phyloP scores from a whole-genome alignment of 148 eudicot species.

The Diospyros kaki region DNA sequence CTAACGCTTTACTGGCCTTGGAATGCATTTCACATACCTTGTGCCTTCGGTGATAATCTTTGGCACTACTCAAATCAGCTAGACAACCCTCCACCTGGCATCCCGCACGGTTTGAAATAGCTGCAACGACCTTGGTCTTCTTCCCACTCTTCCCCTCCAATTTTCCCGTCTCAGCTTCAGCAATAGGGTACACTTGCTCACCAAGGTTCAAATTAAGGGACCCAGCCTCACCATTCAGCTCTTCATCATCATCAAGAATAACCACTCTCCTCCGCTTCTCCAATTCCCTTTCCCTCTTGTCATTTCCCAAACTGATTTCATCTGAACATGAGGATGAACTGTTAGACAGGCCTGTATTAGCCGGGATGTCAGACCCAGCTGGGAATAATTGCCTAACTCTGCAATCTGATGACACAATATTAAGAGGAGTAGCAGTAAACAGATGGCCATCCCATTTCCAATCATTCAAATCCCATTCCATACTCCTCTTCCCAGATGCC shows the following conservation, averaged over 20 bases:
- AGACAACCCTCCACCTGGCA: conserved; percentile 90
- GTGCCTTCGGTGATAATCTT: conserved; percentile 88
- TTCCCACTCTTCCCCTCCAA: conserved; percentile 56
- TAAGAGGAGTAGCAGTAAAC: conserved; percentile 54
- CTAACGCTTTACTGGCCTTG: conserved; percentile 65
- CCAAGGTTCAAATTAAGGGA: conserved; percentile 76
- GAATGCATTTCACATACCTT: conserved; percentile 90
- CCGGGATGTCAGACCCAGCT: conserved; percentile 32
- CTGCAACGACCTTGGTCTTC: conserved; percentile 54
- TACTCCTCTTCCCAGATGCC: conserved; percentile 53
- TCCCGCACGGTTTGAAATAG: conserved; percentile 41
- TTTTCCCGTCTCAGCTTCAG: conserved; percentile 38
- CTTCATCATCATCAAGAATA: conserved; percentile 43
- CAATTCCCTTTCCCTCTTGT: conserved; percentile 42
- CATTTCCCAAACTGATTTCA: conserved; percentile 28
- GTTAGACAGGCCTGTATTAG: conserved; percentile 26
- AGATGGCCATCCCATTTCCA: conserved; percentile 95
- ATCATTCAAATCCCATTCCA: conserved; percentile 94
- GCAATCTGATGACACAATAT: conserved; percentile 47
- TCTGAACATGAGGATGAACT: conserved; percentile 32
- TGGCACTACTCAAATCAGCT: conserved; percentile 67
- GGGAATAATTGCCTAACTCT: conserved; percentile 55
- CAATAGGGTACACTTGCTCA: conserved; percentile 54
- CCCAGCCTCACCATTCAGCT: conserved; percentile 37
- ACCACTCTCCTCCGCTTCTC: conserved; percentile 55